Percentiles rank a stretch among this genome's conserved stretches.
Evolutionary conservation across 2,329 filamentous ascomycete genomes (phyloP).

Genomic region (Aureobasidium sp.): DNA sequence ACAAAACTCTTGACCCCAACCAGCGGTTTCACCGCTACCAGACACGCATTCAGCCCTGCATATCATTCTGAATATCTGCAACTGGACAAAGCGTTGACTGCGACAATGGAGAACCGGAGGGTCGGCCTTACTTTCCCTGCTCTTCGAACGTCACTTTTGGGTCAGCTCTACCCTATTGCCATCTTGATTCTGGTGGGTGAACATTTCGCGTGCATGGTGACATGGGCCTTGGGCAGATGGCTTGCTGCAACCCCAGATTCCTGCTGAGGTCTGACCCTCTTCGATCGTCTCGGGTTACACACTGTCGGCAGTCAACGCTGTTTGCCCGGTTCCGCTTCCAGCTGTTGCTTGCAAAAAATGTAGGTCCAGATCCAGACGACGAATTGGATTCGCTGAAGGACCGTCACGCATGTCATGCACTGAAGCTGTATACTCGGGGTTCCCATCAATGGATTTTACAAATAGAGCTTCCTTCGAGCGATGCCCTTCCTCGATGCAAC

Average conservation of each 20-base stretch:
- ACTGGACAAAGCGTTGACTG: not conserved
- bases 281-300: slow-evolving; percentile 3
- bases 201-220: not conserved
- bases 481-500: not conserved
- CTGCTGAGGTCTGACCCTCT: not conserved
- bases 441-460: not conserved
- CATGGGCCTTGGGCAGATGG: slow-evolving; percentile 1
- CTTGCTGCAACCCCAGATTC: slow-evolving; percentile 6
- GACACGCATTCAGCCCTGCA: slow-evolving; percentile 8
- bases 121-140: slow-evolving; percentile 7
- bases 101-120: not conserved
- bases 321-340: not conserved
- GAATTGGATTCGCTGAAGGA: not conserved
- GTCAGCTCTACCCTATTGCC: not conserved
- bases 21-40: slow-evolving; percentile 11
- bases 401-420: slow-evolving; percentile 3
- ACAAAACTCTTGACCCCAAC: slow-evolving; percentile 1
- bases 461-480: not conserved
- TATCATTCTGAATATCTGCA: not conserved
- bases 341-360: not conserved
- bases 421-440: not conserved
- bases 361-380: not conserved
- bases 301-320: not conserved
- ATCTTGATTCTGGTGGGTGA: not conserved
- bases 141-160: not conserved